phyloP scores from a whole-genome alignment of 441 rosid species.

The Geranium incanum region DNA sequence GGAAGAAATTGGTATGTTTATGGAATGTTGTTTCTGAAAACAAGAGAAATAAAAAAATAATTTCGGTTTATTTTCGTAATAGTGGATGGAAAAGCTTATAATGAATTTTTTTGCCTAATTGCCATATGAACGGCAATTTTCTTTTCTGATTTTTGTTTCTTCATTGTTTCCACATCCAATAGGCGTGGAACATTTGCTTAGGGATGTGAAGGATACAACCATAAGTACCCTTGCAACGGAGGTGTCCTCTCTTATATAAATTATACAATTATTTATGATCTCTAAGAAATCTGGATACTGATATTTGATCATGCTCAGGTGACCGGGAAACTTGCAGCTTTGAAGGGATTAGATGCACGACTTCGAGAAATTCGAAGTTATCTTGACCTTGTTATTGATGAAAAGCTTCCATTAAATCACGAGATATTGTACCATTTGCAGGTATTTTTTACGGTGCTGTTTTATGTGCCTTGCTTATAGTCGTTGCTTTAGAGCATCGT shows the following conservation, averaged over 20 bases:
- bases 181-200: conserved; percentile 83
- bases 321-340: conserved; percentile 58
- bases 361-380: conserved; percentile 46
- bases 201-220: conserved; percentile 84
- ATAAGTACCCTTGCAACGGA: conserved; percentile 83
- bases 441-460: conserved; percentile 23
- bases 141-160: too few species aligned
- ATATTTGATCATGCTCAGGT: conserved; percentile 31
- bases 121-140: too few species aligned
- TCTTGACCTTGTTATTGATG: conserved; percentile 47
- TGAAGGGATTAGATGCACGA: conserved; percentile 59
- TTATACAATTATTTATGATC: too few species aligned
- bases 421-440: conserved; percentile 66
- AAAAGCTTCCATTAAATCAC: conserved; percentile 57
- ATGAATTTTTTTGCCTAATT: too few species aligned
- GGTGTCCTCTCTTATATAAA: too few species aligned
- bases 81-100: neutral
- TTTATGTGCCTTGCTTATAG: too few species aligned
- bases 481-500: too few species aligned
- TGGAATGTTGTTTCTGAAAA: neutral
- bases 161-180: too few species aligned
- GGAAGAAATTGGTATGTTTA: conserved; percentile 65
- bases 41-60: too few species aligned
- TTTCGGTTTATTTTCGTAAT: conserved; percentile 4
- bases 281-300: neutral